A percentile compares a stretch with the other conserved stretches of the same genome.
Evolutionary conservation across 352 stramenopile genomes (phyloP).

Genomic region (Phytophthora cryptogea): DNA sequence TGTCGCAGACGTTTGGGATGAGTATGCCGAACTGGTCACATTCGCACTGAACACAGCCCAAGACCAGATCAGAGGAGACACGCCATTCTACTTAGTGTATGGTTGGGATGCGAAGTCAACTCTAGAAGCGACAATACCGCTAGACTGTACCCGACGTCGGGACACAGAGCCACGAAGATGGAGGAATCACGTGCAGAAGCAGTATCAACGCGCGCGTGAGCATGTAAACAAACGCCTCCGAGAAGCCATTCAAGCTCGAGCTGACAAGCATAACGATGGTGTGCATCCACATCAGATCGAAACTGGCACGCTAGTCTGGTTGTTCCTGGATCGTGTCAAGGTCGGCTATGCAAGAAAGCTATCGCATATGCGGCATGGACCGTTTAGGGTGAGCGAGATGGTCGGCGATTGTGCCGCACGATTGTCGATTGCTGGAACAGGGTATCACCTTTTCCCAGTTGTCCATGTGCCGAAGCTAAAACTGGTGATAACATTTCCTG

Average conservation of each 20-base stretch:
- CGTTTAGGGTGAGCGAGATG: too few relatives aligned
- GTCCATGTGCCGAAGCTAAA: too few relatives aligned
- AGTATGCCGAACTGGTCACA: slow-evolving; percentile 27
- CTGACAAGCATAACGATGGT: background rate
- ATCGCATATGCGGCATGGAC: slow-evolving; percentile 29
- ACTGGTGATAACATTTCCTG: too few relatives aligned
- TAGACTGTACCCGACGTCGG: background rate
- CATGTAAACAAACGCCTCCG: background rate
- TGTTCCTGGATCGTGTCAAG: slow-evolving; percentile 8
- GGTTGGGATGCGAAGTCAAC: slow-evolving; percentile 10
- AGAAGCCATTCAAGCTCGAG: background rate
- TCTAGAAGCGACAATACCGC: slow-evolving; percentile 7
- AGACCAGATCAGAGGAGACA: slow-evolving; percentile 1
- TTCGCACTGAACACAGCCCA: slow-evolving; percentile 28
- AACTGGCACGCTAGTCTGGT: background rate
- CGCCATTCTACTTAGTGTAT: slow-evolving; percentile 3
- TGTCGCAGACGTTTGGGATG: slow-evolving; percentile 12
- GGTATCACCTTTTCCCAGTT: too few relatives aligned
- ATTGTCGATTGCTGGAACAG: too few relatives aligned
- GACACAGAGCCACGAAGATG: background rate
- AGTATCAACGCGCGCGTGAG: too few relatives aligned
- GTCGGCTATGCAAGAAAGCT: slow-evolving; percentile 7
- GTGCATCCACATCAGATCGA: background rate
- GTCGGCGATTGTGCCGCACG: too few relatives aligned
- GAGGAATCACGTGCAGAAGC: background rate